Evolutionary conservation across 1,284 basidiomycete genomes (phyloP), one percentile per base, ranked within the genome.

Genomic region (Wolfiporia cocos): DNA sequence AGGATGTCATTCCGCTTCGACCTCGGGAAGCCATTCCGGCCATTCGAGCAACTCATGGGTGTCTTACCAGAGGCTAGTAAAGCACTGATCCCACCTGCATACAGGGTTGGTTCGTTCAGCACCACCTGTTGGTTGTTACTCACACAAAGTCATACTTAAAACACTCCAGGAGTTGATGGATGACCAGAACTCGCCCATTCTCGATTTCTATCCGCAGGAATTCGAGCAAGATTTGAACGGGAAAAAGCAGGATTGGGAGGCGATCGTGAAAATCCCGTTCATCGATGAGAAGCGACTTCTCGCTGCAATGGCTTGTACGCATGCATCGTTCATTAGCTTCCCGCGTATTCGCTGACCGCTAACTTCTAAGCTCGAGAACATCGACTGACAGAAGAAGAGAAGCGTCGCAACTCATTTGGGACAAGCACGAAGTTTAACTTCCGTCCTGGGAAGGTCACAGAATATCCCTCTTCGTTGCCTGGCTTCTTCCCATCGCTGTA

Each of bases 191-290:
- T 99, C 95, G 4, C 80, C 92, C 0, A 97, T 99, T 55, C 65
- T 91, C 41, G 91, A 96, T 59, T 99, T 99, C 68, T 99, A 99
- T 62, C 96, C 96, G 0, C 52, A 69, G 12, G 80, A 91, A 41
- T 99, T 98, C 53, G 92, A 92, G 51, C 81, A 81, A 50, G 96
- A 99, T 67, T 67, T 97, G 58, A 99, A 99, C 57, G 96, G 96
- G 37, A 99, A 99, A 75, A 99, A 95, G 63, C 83, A 87, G 55
- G 94, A 97, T 26, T 99, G 96, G 96, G 96, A 99, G 63, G 95
- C 95, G 0, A 81, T 99, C 46, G 92, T 99, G 46, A 98, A 99
- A 68, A 98, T 99, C 53, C 96, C 96, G 0, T 99, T 99, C 65
- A 99, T 99, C 49, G 84, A 97, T 37, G 83, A 96, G 64, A 58